A percentile compares a stretch with the other conserved stretches of the same genome.
Evolutionary conservation across 306 rosid genomes (phyloP).

Genomic region (Vigna unguiculata): DNA sequence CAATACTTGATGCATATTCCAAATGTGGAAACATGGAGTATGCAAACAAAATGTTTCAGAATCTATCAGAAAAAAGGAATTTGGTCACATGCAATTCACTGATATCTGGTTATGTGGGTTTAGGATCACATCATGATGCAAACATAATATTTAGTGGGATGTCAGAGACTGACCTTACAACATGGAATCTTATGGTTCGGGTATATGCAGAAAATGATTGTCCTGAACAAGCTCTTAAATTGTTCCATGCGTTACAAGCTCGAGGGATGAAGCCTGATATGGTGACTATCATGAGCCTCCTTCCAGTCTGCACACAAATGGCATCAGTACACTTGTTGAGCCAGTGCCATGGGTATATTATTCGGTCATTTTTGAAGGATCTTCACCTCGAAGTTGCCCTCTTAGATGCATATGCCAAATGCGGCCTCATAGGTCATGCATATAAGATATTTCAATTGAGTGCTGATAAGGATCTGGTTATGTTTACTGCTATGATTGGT

Average conservation of each 20-base stretch:
- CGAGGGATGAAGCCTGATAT: slow-evolving; percentile 83
- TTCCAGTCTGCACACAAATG: slow-evolving; percentile 74
- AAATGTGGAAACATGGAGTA: slow-evolving; percentile 75
- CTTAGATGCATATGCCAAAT: slow-evolving; percentile 85
- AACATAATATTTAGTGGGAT: slow-evolving; percentile 57
- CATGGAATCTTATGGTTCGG: slow-evolving; percentile 89
- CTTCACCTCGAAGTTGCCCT: slow-evolving; percentile 71
- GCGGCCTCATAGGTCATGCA: slow-evolving; percentile 69
- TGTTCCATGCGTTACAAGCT: slow-evolving; percentile 64
- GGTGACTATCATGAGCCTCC: slow-evolving; percentile 82
- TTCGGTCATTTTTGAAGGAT: slow-evolving; percentile 69
- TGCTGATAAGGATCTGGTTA: slow-evolving; percentile 75
- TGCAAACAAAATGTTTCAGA: slow-evolving; percentile 65
- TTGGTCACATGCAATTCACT: slow-evolving; percentile 74
- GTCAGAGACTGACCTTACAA: slow-evolving; percentile 82
- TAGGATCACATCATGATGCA: slow-evolving; percentile 70
- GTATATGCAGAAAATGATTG: slow-evolving; percentile 78
- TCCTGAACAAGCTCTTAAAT: slow-evolving; percentile 62
- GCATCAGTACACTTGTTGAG: slow-evolving; percentile 68
- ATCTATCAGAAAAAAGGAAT: slow-evolving; percentile 62
- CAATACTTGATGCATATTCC: slow-evolving; percentile 89
- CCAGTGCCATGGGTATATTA: slow-evolving; percentile 82
- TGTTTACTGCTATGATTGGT: slow-evolving; percentile 85
- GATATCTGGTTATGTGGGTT: slow-evolving; percentile 71
- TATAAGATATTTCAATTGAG: slow-evolving; percentile 64